phyloP scores from a whole-genome alignment of 148 eudicot genomes.

The Linanthus parryae region DNA sequence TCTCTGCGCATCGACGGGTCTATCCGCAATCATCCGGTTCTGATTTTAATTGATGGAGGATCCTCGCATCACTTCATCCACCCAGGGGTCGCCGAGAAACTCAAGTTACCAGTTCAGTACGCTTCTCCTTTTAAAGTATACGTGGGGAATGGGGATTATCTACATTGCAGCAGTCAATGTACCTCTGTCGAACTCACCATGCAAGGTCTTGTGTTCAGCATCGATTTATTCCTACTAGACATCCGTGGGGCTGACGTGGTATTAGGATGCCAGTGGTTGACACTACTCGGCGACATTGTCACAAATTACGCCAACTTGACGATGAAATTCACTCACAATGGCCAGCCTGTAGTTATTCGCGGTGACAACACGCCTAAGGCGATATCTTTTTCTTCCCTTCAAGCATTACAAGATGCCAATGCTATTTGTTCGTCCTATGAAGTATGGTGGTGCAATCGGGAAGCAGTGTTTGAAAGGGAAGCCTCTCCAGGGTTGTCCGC shows the following conservation, averaged over 20 bases:
- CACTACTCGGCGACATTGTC: background rate
- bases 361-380: background rate
- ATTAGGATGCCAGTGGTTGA: background rate
- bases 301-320: background rate
- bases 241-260: background rate
- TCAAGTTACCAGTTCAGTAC: no score
- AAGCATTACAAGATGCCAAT: background rate
- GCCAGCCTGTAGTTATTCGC: background rate
- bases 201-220: background rate
- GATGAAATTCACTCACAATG: background rate
- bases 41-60: no score
- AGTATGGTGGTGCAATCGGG: background rate
- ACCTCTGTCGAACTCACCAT: background rate
- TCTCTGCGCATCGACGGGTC: no score
- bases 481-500: background rate
- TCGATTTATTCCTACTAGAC: background rate
- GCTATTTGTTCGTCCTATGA: background rate
- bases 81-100: no score
- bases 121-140: background rate
- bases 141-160: background rate
- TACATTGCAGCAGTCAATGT: background rate
- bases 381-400: background rate
- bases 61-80: no score
- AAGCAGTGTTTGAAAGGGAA: background rate
- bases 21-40: no score